Base-by-base conservation (phyloP, 2,329 filamentous ascomycete species). In the Diaporthe sp. region DNA sequence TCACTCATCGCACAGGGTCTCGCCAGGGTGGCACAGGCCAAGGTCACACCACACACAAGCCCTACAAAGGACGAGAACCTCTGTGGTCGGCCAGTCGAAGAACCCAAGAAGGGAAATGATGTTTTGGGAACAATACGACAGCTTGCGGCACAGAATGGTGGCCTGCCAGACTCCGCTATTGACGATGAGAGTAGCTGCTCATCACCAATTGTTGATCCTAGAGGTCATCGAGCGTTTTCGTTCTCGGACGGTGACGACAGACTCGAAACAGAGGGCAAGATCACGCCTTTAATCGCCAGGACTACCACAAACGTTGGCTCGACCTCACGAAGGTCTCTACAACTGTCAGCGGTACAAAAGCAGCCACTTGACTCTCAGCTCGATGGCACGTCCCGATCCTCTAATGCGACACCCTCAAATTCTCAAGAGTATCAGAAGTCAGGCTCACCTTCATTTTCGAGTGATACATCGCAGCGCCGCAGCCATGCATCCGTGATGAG, bases 1-100 rank as follows among this genome's bases (percentile, higher is more conserved):
- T 75, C 75, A 31, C 55, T 76, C n/a, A 62, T 76, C 61, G 42
- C 73, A 12, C 75, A 75, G 42, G 75, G 73, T 4, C 73, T 76
- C 55, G 68, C 75, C 31, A 53, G 68, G 60, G 17, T 60, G 19
- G 58, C 58, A 49, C 75, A 73, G 31, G 44, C n/a, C 8, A 71
- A 72, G 60, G 55, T 72, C 25, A 76, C 75, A 17, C 75, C 75
- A 4, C 73, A 73, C 37, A 76, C 75, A 31, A 75, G 73, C 34
- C 75, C 75, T 34, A 34, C 57, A 58, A 73, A 73, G 46, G 57
- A 73, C 58, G 71, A 65, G 34, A 65, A 51, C 70, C 75, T 76
- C 19, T 55, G 19, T 70, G 61, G 60, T 28, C 51, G 37, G 10
- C 55, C 53, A 13, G 53, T 17, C 6, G 67, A 58, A 3, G 65